Evolutionary conservation across 2,329 filamentous ascomycete species (phyloP).

Genomic region (Pleomassaria siparia): DNA sequence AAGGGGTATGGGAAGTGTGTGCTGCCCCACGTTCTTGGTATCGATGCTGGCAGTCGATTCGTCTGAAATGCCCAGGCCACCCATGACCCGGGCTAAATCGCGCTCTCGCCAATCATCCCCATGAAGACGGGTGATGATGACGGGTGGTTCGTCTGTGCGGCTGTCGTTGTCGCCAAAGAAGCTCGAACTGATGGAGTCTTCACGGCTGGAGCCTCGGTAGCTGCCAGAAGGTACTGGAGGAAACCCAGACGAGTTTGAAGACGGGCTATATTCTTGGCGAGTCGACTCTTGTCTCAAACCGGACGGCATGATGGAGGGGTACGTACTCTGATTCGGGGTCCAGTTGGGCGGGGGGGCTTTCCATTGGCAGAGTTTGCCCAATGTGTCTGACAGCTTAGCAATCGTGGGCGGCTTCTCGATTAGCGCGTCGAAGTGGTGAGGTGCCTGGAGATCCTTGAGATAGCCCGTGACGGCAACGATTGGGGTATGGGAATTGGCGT

Average conservation of each 20-base stretch:
- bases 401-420: conserved; percentile 97
- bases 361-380: conserved; percentile 90
- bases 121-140: conserved; percentile 72
- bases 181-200: conserved; percentile 86
- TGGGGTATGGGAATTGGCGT: conserved; percentile 89
- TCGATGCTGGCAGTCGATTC: conserved; percentile 51
- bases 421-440: conserved; percentile 92
- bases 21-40: conserved; percentile 29
- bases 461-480: conserved; percentile 97
- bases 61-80: conserved; percentile 76
- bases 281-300: conserved; percentile 65
- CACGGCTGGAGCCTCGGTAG: conserved; percentile 76
- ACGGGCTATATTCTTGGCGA: conserved; percentile 77
- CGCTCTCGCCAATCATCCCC: conserved; percentile 76
- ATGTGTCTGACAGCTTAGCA: conserved; percentile 83
- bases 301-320: conserved; percentile 56
- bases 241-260: conserved; percentile 75
- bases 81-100: conserved; percentile 50
- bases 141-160: conserved; percentile 74
- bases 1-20: conserved; percentile 37
- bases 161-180: conserved; percentile 86
- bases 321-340: conserved; percentile 43
- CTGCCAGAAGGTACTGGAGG: conserved; percentile 71
- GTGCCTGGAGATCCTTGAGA: conserved; percentile 92
- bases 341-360: conserved; percentile 71